Conservation (phyloP, 2,329 filamentous ascomycete genomes). For the Ceratocystis huliohia region DNA sequence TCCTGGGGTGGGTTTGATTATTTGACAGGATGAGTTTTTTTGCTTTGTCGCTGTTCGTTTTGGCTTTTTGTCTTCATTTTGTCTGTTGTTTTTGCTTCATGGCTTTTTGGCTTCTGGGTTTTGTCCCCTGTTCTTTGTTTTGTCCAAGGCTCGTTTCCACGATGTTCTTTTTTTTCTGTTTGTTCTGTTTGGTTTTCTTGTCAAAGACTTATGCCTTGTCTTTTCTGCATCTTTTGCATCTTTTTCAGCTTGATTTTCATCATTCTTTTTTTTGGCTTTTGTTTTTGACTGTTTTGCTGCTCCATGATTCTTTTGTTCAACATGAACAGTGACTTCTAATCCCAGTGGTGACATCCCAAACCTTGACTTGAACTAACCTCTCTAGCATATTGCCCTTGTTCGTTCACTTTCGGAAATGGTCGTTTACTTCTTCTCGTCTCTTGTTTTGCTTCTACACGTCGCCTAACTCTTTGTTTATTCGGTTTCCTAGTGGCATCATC, state of each 20-base stretch:
- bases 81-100: constrained; percentile 1
- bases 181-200: background rate
- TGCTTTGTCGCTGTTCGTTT: background rate
- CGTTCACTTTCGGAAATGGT: too few relatives aligned
- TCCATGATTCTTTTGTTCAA: background rate
- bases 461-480: background rate
- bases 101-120: background rate
- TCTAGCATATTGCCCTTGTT: too few relatives aligned
- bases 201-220: background rate
- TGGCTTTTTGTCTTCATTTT: background rate
- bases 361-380: too few relatives aligned
- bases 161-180: background rate
- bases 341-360: background rate
- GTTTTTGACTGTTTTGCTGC: constrained; percentile 1
- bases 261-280: background rate
- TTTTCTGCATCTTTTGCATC: background rate
- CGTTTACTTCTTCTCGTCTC: background rate
- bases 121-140: background rate
- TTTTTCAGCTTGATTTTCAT: constrained; percentile 7
- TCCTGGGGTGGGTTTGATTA: background rate
- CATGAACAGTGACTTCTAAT: background rate
- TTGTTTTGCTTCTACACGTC: background rate
- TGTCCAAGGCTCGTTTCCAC: background rate
- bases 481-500: background rate
- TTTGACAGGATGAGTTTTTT: background rate